Evolutionary conservation across 2,329 filamentous ascomycete genomes (phyloP).

Genomic region (Aureobasidium sp.): DNA sequence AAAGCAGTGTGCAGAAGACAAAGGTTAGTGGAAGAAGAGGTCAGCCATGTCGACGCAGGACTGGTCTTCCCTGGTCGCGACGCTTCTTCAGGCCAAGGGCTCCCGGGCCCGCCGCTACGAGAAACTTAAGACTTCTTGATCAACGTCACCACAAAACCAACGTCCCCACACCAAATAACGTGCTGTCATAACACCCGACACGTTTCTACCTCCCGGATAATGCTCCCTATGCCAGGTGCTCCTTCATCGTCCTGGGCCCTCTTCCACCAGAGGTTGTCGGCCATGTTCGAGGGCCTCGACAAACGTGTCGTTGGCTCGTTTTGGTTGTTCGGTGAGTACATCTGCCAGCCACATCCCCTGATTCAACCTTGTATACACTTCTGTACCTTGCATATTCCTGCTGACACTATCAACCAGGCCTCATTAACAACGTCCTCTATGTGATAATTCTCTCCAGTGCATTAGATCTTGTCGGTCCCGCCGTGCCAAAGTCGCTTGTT

Average conservation of each 20-base stretch:
- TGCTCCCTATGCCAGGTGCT: conserved; percentile 50
- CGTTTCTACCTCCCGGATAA: not conserved
- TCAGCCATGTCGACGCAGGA: not conserved
- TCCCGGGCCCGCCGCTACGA: not conserved
- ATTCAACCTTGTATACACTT: not conserved
- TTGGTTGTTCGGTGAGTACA: conserved; percentile 76
- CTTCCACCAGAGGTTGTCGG: conserved; percentile 59
- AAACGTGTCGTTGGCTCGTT: conserved; percentile 70
- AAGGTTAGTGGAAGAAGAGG: not conserved
- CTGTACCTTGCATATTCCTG: not conserved
- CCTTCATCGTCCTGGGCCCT: conserved; percentile 64
- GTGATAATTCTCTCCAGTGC: conserved; percentile 94
- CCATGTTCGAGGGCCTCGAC: conserved; percentile 60
- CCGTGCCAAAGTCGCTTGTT: conserved; percentile 82
- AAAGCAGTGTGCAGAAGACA: no score
- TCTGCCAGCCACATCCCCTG: not conserved
- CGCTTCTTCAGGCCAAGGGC: not conserved
- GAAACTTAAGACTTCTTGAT: not conserved
- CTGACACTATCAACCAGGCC: conserved; percentile 43
- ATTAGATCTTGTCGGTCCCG: conserved; percentile 83
- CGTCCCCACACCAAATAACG: not conserved
- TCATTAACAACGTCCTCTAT: conserved; percentile 97
- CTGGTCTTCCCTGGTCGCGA: not conserved
- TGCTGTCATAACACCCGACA: not conserved
- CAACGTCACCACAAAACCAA: not conserved